Conservation (phyloP, 805 yeast genomes). For the Candida broadrunensis region DNA sequence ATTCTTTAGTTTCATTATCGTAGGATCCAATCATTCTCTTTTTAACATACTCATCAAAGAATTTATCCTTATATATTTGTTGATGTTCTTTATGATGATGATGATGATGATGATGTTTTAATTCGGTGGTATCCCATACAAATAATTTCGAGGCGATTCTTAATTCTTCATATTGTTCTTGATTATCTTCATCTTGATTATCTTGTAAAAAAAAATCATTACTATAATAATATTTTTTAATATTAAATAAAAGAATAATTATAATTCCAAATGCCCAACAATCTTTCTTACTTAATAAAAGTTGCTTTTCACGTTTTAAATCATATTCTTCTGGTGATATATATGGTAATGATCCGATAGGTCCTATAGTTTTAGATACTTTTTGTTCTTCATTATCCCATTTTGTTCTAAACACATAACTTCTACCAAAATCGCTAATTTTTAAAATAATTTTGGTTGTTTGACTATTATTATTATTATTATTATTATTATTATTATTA, state of each 20-base stretch:
- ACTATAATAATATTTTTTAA: conserved; percentile 24
- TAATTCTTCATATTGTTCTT: not conserved
- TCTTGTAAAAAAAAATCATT: conserved; percentile 8
- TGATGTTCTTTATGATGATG: conserved; percentile 7
- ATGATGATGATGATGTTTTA: conserved; percentile 10
- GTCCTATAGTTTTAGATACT: conserved; percentile 60
- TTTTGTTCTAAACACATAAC: conserved; percentile 85
- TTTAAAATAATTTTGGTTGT: conserved; percentile 19
- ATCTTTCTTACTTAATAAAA: conserved; percentile 52
- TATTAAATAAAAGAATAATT: conserved; percentile 22
- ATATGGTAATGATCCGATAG: conserved; percentile 85
- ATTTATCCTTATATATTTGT: conserved; percentile 24
- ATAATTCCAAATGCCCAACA: conserved; percentile 84
- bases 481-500: not conserved
- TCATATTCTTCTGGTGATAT: conserved; percentile 87
- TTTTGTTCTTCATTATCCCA: conserved; percentile 53
- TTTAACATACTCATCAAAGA: conserved; percentile 39
- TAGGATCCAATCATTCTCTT: conserved; percentile 41
- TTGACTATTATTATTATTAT: conserved; percentile 2
- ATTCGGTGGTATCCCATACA: conserved; percentile 31
- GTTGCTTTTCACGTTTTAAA: conserved; percentile 13
- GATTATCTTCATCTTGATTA: conserved; percentile 9
- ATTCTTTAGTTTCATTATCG: conserved; percentile 26
- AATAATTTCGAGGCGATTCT: conserved; percentile 13
- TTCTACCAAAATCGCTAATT: conserved; percentile 79